Evolutionary conservation across 1,139 yeast genomes (phyloP).

Genomic region (Spencermartinsiella ligniputridi): DNA sequence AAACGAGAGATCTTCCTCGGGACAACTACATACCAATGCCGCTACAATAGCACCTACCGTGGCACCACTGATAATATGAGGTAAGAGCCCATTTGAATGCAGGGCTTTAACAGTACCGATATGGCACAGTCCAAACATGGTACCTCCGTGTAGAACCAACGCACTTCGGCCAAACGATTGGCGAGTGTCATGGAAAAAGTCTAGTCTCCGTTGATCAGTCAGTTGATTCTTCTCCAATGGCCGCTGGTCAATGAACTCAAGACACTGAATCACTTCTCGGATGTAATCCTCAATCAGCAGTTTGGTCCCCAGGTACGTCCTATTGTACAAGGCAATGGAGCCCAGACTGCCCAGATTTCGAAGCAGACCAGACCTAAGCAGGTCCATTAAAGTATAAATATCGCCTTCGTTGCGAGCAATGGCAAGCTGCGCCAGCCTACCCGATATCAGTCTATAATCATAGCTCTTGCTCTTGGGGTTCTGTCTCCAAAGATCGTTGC

Average conservation of each 20-base stretch:
- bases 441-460: constrained; percentile 78
- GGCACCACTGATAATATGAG: constrained; percentile 85
- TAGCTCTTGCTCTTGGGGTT: constrained; percentile 78
- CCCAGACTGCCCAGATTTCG: constrained; percentile 91
- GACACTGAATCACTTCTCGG: constrained; percentile 65
- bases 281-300: constrained; percentile 82
- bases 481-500: constrained; percentile 50
- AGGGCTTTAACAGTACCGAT: constrained; percentile 86
- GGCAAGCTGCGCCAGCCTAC: constrained; percentile 58
- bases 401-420: constrained; percentile 62
- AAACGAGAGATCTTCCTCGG: constrained; percentile 46
- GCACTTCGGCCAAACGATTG: constrained; percentile 92
- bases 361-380: constrained; percentile 75
- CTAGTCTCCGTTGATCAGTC: constrained; percentile 54
- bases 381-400: constrained; percentile 55
- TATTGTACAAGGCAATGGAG: constrained; percentile 69
- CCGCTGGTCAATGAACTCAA: constrained; percentile 45
- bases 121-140: constrained; percentile 89
- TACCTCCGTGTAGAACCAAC: constrained; percentile 86
- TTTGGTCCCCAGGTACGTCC: constrained; percentile 86
- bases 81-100: constrained; percentile 66
- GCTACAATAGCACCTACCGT: constrained; percentile 95
- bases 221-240: constrained; percentile 14
- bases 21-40: constrained; percentile 68
- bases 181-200: constrained; percentile 85